A percentile compares a stretch with the other conserved stretches of the same genome.
phyloP scores from a whole-genome alignment of 2,329 filamentous ascomycete species.

The Onygena corvina region DNA sequence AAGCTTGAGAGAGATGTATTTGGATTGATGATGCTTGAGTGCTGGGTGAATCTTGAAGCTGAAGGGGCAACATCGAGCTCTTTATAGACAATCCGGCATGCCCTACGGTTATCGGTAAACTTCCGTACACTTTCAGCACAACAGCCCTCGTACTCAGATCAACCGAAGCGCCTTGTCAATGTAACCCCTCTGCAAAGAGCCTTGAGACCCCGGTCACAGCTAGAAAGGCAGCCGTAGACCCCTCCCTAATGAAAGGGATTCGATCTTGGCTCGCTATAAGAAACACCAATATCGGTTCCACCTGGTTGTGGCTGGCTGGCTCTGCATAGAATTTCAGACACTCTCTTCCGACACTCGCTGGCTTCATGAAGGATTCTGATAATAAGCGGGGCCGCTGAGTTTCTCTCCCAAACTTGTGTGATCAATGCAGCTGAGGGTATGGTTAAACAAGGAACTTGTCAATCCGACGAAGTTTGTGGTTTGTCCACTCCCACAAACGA shows the following conservation, averaged over 20 bases:
- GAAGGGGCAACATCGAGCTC: not conserved
- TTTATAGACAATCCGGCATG: not conserved
- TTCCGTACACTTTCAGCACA: too few relatives aligned
- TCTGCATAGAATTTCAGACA: not conserved
- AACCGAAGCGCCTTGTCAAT: slow-evolving; percentile 4
- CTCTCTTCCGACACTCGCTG: not conserved
- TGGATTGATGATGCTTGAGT: not conserved
- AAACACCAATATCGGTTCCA: not conserved
- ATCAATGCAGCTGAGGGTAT: not conserved
- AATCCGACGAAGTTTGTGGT: not conserved
- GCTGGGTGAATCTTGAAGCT: too few relatives aligned
- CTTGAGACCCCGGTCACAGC: not conserved
- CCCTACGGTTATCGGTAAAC: not conserved
- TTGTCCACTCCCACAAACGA: too few relatives aligned
- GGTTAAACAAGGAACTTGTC: not conserved
- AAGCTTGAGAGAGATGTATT: not conserved
- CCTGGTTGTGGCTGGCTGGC: not conserved
- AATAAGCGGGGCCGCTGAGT: not conserved
- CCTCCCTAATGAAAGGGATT: not conserved
- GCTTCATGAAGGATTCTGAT: not conserved
- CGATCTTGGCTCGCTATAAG: slow-evolving; percentile 2
- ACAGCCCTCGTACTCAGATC: not conserved
- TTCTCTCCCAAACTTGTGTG: not conserved
- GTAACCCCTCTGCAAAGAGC: slow-evolving; percentile 8
- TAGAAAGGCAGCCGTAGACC: not conserved